These are phyloP conservation scores for Botryotinia globosa DNA, from an alignment of 2,329 filamentous ascomycete genomes.

Conservation along the genomic window DNA sequence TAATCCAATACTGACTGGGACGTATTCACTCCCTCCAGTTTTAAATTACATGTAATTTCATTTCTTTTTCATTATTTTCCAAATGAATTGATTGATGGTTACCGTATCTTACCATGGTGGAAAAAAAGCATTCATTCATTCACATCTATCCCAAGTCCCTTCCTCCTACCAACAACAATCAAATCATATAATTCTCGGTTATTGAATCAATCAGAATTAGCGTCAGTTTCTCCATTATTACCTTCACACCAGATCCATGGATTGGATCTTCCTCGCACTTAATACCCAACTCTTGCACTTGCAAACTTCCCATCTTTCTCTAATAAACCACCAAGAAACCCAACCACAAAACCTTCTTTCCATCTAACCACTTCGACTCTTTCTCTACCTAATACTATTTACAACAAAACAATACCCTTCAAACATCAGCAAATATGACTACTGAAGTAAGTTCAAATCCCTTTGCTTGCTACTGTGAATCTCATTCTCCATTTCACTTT, in stretches of 20 bases:
- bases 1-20: too few species aligned
- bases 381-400: conserved; percentile 20
- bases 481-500: conserved; percentile 8
- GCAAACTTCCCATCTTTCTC: conserved; percentile 29
- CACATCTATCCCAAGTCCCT: not conserved
- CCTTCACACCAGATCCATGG: conserved; percentile 12
- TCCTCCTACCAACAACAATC: not conserved
- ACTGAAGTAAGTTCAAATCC: conserved; percentile 38
- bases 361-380: conserved; percentile 19
- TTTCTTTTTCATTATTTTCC: not conserved
- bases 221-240: conserved; percentile 15
- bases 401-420: conserved; percentile 11
- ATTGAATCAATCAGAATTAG: conserved; percentile 14
- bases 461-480: conserved; percentile 13
- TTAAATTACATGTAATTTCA: not conserved
- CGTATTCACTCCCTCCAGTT: not conserved
- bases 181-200: conserved; percentile 1
- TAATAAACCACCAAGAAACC: conserved; percentile 9
- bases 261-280: conserved; percentile 15
- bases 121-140: not conserved
- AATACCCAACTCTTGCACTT: conserved; percentile 23
- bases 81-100: not conserved
- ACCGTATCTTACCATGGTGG: not conserved
- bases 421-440: conserved; percentile 34
- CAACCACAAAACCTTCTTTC: conserved; percentile 8